Evolutionary conservation across 2,329 filamentous ascomycete species (phyloP), one percentile per base, ranked within the genome.

Genomic region (Neoscytalidium dimidiatum): DNA sequence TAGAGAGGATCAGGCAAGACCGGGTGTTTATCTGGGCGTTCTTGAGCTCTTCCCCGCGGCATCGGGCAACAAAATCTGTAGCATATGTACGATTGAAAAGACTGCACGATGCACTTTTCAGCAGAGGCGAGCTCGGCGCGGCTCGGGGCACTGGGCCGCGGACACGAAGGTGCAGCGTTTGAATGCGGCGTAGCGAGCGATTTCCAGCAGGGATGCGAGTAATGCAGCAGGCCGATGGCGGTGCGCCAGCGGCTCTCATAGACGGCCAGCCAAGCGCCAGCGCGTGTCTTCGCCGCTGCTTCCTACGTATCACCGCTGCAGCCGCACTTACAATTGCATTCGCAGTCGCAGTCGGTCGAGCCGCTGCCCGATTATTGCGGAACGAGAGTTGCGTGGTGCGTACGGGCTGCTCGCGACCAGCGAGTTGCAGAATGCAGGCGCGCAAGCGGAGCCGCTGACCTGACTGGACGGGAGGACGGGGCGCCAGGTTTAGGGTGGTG

Each of bases 81-180:
- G 58, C 58, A 62, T 62, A 60, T 60, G 56, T 60, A 60, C 41
- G 56, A 60, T 60, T 44, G 41, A 46, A 60, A 60, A 46, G 56
- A 60, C 41, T 17, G 38, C 35, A 13, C 38, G 35, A 19, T 23
- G 28, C 49, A 33, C 28, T 52, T n/a, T 31, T 17, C 4, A 13
- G 26, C 48, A 26, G 26, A n/a, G 21, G 48, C 48, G 48, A 58
- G 53, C 21, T 58, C 35, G 53, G 56, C 23, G 21, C 11, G 28
- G 51, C 28, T 9, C 51, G 23, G 21, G 35, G 33, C 53, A 17
- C 28, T 21, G 35, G 35, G 41, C 56, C 38, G 56, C 56, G 56
- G 56, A 60, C 56, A 60, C 41, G 56, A 60, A 46, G 56, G 56
- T 60, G 41, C 41, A 60, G 56, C 56, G 56, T 60, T 60, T 60